phyloP scores from a whole-genome alignment of 495 filamentous ascomycete genomes.

The Lichina pygmaea region DNA sequence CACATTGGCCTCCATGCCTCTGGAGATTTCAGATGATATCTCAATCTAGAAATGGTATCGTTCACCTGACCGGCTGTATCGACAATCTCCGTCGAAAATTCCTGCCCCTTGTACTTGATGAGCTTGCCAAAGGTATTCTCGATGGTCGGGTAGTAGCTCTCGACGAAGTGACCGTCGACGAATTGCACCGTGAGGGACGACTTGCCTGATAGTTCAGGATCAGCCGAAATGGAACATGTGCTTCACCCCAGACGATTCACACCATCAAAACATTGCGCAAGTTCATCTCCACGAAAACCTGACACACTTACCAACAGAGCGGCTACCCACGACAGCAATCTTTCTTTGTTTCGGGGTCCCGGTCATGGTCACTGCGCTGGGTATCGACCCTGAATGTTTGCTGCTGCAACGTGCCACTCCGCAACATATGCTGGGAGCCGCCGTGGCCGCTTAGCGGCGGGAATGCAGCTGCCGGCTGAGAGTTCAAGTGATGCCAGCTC shows the following conservation, averaged over 20 bases:
- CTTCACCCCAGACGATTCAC: not conserved
- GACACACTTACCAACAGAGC: slow-evolving; percentile 64
- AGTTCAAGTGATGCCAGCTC: no score
- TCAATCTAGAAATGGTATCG: no score
- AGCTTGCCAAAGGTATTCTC: slow-evolving; percentile 95
- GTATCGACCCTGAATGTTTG: slow-evolving; percentile 5
- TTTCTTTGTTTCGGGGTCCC: slow-evolving; percentile 80
- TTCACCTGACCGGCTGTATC: slow-evolving; percentile 92
- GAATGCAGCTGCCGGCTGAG: no score
- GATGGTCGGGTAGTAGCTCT: slow-evolving; percentile 96
- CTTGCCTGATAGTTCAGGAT: slow-evolving; percentile 36
- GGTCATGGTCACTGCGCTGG: slow-evolving; percentile 26
- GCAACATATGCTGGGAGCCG: no score
- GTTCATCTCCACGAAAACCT: not conserved
- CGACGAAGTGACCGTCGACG: slow-evolving; percentile 93
- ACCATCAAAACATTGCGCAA: no score
- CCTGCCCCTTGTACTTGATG: slow-evolving; percentile 75
- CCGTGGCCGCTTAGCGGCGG: no score
- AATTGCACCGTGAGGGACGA: slow-evolving; percentile 93
- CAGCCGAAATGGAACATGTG: not conserved
- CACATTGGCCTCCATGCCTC: not conserved
- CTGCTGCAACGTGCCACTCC: not conserved
- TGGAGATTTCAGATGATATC: not conserved
- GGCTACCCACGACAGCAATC: slow-evolving; percentile 92
- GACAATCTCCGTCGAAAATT: slow-evolving; percentile 90